These are phyloP conservation scores for Gyromitra esculenta DNA, from an alignment of 2,329 filamentous ascomycete genomes.

Conservation along the genomic window DNA sequence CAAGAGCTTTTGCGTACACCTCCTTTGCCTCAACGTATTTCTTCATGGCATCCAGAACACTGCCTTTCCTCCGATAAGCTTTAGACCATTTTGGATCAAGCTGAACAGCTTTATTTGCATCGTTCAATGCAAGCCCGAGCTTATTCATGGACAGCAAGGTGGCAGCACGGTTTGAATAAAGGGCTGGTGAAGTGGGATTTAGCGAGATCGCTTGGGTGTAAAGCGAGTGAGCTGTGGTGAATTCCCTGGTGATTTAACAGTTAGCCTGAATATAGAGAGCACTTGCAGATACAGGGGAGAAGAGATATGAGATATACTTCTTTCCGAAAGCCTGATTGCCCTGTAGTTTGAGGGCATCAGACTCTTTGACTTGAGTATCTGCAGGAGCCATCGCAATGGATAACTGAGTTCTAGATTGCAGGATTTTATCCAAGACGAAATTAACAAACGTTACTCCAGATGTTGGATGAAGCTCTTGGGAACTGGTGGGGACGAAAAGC, in stretches of 20 bases:
- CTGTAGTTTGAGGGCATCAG: slow-evolving; percentile 55
- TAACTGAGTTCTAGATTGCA: no score
- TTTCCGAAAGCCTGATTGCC: slow-evolving; percentile 56
- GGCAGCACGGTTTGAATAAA: slow-evolving; percentile 57
- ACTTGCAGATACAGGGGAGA: background rate
- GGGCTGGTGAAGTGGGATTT: slow-evolving; percentile 53
- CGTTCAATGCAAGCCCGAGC: slow-evolving; percentile 54
- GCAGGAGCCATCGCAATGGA: slow-evolving; percentile 45
- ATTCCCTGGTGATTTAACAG: slow-evolving; percentile 50
- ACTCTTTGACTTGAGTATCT: slow-evolving; percentile 50
- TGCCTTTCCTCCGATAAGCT: slow-evolving; percentile 55
- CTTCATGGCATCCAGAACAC: slow-evolving; percentile 56
- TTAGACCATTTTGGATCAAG: slow-evolving; percentile 56
- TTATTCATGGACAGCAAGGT: slow-evolving; percentile 55
- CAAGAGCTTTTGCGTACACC: slow-evolving; percentile 53
- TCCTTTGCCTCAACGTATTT: slow-evolving; percentile 53
- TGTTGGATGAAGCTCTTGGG: background rate
- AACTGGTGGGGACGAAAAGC: background rate
- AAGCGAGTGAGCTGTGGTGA: slow-evolving; percentile 53
- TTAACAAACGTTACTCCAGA: background rate
- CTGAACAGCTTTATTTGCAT: slow-evolving; percentile 56
- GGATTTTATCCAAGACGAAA: background rate
- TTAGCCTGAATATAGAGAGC: background rate
- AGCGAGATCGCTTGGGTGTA: slow-evolving; percentile 56
- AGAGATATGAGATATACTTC: slow-evolving; percentile 45